Conservation (phyloP, 1,139 yeast species). For the Geotrichum europaeum region DNA sequence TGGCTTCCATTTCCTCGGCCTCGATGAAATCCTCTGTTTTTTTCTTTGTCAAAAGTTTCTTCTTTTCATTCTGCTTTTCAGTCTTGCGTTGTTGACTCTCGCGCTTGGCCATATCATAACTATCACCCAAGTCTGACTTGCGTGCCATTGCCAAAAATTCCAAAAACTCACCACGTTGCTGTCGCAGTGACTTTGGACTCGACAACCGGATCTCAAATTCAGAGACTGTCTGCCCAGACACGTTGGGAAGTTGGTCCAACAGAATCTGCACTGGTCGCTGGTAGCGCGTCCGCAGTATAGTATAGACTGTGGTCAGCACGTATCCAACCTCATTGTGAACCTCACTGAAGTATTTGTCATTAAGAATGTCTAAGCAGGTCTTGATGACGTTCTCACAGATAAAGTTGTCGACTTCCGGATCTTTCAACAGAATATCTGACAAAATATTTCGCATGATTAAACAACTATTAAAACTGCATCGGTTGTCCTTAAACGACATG, state of each 20-base stretch:
- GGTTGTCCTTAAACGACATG: slow-evolving; percentile 76
- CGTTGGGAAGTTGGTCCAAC: slow-evolving; percentile 37
- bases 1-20: slow-evolving; percentile 16
- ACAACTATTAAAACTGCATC: slow-evolving; percentile 87
- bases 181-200: slow-evolving; percentile 58
- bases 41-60: slow-evolving; percentile 12
- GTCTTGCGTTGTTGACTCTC: slow-evolving; percentile 12
- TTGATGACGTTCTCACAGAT: slow-evolving; percentile 50
- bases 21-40: slow-evolving; percentile 16
- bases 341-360: slow-evolving; percentile 75
- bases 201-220: slow-evolving; percentile 57
- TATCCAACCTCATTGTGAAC: slow-evolving; percentile 89
- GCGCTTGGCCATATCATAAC: slow-evolving; percentile 15
- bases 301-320: slow-evolving; percentile 73
- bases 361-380: slow-evolving; percentile 53
- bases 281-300: slow-evolving; percentile 59
- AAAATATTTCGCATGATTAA: slow-evolving; percentile 68
- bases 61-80: slow-evolving; percentile 13
- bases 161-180: slow-evolving; percentile 66
- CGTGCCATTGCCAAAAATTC: slow-evolving; percentile 49
- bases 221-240: slow-evolving; percentile 36
- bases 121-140: slow-evolving; percentile 8
- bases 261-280: slow-evolving; percentile 39
- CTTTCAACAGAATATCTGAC: slow-evolving; percentile 58
- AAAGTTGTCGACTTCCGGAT: slow-evolving; percentile 73